Conservation (phyloP, 305 asterid genomes). For the Rubia tinctorum region DNA sequence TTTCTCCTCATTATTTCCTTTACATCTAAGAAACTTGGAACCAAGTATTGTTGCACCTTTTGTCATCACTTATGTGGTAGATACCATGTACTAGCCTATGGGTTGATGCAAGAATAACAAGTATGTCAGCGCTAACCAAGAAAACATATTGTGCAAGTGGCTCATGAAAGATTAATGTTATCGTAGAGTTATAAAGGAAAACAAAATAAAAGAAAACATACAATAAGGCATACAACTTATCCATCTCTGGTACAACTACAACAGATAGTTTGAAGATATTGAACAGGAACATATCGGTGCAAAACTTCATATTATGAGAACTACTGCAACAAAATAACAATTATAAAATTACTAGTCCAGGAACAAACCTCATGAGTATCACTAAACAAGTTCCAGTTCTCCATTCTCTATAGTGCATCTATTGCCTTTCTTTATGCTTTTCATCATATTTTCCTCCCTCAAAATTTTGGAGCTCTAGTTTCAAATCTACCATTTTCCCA, state of each 20-base stretch:
- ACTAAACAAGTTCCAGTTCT: slow-evolving; percentile 94
- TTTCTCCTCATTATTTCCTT: too few relatives aligned
- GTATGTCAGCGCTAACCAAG: neutral
- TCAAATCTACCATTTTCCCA: slow-evolving; percentile 94
- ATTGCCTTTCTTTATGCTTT: slow-evolving; percentile 66
- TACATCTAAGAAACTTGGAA: too few relatives aligned
- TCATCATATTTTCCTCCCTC: slow-evolving; percentile 84
- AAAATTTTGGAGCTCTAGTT: slow-evolving; percentile 75
- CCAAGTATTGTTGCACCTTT: too few relatives aligned
- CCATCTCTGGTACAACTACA: neutral
- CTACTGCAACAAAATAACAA: neutral
- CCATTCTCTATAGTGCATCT: slow-evolving; percentile 97
- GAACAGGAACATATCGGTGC: neutral
- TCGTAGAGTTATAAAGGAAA: too few relatives aligned
- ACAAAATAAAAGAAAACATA: neutral
- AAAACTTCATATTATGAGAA: neutral
- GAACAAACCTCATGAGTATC: slow-evolving; percentile 66
- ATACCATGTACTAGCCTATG: neutral
- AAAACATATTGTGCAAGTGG: too few relatives aligned
- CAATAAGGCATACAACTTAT: neutral
- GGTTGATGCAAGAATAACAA: neutral
- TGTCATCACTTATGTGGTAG: too few relatives aligned
- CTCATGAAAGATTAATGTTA: too few relatives aligned
- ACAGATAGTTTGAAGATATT: neutral
- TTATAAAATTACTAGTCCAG: slow-evolving; percentile 6